phyloP scores from a whole-genome alignment of 2,329 filamentous ascomycete species.

The Truncatella angustata region DNA sequence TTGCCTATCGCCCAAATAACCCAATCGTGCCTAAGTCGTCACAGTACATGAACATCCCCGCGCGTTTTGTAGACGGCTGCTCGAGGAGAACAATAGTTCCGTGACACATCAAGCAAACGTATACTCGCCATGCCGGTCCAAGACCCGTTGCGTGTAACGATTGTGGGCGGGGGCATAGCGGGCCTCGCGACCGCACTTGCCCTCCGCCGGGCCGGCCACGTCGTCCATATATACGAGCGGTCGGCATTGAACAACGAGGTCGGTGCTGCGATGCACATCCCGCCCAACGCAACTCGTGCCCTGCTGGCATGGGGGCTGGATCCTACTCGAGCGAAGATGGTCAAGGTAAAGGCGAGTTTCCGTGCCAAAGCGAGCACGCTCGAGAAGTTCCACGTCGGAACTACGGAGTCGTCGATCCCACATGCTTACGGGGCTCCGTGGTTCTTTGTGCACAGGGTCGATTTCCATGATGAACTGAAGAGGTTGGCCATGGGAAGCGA shows the following conservation, averaged over 20 bases:
- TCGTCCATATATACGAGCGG: constrained; percentile 26
- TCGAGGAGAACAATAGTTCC: no score
- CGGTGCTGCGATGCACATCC: constrained; percentile 38
- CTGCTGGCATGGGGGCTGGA: constrained; percentile 34
- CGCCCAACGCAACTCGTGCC: constrained; percentile 34
- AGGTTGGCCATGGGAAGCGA: constrained; percentile 28
- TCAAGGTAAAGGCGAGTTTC: constrained; percentile 19
- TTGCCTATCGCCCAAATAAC: no score
- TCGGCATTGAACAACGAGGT: constrained; percentile 35
- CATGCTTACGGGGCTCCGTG: constrained; percentile 27
- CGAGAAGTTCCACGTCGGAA: constrained; percentile 14
- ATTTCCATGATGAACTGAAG: constrained; percentile 36
- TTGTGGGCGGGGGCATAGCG: constrained; percentile 28
- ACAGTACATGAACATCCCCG: no score
- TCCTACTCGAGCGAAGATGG: constrained; percentile 19
- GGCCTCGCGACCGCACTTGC: constrained; percentile 26
- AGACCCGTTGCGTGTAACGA: no score
- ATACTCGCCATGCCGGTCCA: no score
- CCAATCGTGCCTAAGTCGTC: no score
- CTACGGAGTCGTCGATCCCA: constrained; percentile 15
- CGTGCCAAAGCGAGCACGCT: constrained; percentile 15
- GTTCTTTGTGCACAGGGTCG: constrained; percentile 38
- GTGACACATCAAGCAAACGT: no score
- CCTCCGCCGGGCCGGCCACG: constrained; percentile 24
- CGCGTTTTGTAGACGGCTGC: no score